A percentile compares a stretch with the other conserved stretches of the same genome.
phyloP scores from a whole-genome alignment of 495 filamentous ascomycete genomes.

The Letharia columbiana region DNA sequence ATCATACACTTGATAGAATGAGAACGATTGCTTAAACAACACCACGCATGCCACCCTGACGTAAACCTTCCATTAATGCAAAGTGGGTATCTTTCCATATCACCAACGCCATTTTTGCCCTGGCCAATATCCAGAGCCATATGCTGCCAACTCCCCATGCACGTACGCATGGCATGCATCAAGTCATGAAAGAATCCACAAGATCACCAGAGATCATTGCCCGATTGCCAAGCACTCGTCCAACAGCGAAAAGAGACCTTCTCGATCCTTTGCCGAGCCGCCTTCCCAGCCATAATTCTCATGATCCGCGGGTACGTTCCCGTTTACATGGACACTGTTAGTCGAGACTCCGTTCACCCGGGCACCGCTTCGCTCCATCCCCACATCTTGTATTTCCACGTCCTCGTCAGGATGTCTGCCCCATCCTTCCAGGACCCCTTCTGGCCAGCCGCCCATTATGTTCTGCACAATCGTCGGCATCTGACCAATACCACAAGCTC shows the following conservation, averaged over 20 bases:
- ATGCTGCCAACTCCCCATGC: conserved; percentile 8
- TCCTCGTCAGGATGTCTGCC: conserved; percentile 21
- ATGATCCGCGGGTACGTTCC: conserved; percentile 25
- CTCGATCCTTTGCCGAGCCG: conserved; percentile 48
- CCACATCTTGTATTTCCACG: conserved; percentile 19
- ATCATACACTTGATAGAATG: background rate
- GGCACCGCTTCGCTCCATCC: conserved; percentile 26
- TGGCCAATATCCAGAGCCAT: conserved; percentile 7
- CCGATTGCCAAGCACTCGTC: conserved; percentile 53
- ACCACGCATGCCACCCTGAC: background rate
- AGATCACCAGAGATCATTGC: conserved; percentile 27
- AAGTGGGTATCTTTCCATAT: conserved; percentile 17
- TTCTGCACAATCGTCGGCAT: conserved; percentile 66
- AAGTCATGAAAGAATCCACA: background rate
- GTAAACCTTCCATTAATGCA: conserved; percentile 13
- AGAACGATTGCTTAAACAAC: background rate
- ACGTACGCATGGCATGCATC: conserved; percentile 9
- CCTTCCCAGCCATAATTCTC: conserved; percentile 62
- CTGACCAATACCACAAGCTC: conserved; percentile 62
- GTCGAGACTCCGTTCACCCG: conserved; percentile 21
- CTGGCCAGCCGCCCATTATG: conserved; percentile 63
- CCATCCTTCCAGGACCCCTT: conserved; percentile 61
- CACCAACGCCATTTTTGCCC: background rate
- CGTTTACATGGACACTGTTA: conserved; percentile 29
- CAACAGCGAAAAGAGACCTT: conserved; percentile 57